Conservation (phyloP, 768 basidiomycete species). For the Macrolepiota dolichaula region DNA sequence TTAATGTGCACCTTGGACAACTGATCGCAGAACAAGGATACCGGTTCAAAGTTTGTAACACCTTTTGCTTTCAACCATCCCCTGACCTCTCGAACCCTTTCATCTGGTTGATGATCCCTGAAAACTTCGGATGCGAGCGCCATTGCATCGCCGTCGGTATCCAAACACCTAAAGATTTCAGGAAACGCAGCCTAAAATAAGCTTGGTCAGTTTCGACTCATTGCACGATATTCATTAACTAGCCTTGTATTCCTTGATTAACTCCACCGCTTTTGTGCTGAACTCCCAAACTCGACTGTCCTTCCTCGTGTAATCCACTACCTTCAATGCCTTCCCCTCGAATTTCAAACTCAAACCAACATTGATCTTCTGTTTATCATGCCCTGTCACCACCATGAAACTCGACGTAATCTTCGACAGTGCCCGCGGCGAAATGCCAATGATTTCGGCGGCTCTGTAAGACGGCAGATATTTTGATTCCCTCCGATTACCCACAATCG, state of each 20-base stretch:
- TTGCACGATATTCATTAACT: conserved; percentile 1
- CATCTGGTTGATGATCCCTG: conserved; percentile 57
- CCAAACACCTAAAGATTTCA: conserved; percentile 73
- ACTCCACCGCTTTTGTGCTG: conserved; percentile 78
- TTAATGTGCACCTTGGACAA: conserved; percentile 66
- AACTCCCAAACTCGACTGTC: conserved; percentile 89
- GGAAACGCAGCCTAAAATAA: conserved; percentile 67
- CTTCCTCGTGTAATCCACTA: conserved; percentile 88
- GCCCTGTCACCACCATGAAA: conserved; percentile 73
- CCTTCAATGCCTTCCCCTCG: conserved; percentile 90
- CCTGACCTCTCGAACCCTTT: conserved; percentile 71
- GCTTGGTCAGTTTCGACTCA: neutral
- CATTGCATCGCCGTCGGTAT: conserved; percentile 74
- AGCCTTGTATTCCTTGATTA: conserved; percentile 85
- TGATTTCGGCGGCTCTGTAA: conserved; percentile 69
- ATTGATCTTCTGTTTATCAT: conserved; percentile 80
- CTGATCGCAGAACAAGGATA: conserved; percentile 89
- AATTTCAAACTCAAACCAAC: conserved; percentile 95
- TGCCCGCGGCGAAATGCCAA: conserved; percentile 74
- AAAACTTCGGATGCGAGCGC: conserved; percentile 61
- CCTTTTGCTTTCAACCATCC: conserved; percentile 85
- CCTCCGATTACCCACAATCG: conserved; percentile 51
- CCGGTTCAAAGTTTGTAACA: conserved; percentile 87
- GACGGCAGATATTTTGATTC: conserved; percentile 71
- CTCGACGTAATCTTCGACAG: conserved; percentile 91